Percentiles rank a stretch among this genome's conserved stretches.
These are phyloP conservation scores for Thermomyces lanuginosus DNA, from an alignment of 2,329 filamentous ascomycete species.

Conservation along the genomic window DNA sequence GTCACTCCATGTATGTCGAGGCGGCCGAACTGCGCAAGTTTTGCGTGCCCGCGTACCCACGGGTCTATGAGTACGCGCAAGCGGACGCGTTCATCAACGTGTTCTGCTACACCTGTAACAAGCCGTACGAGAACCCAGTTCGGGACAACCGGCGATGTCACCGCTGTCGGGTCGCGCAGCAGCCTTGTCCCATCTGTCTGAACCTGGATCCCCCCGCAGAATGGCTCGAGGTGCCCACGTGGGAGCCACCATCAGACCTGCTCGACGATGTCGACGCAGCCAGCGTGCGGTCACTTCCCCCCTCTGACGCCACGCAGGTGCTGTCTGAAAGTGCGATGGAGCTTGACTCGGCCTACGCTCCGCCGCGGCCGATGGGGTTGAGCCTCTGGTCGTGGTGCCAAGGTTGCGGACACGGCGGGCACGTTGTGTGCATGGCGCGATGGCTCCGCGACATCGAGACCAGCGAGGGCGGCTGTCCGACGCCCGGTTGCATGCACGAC, in stretches of 20 bases:
- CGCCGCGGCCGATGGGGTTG: slow-evolving; percentile 17
- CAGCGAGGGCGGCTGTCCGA: slow-evolving; percentile 41
- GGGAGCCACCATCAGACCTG: slow-evolving; percentile 10
- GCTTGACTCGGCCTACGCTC: slow-evolving; percentile 14
- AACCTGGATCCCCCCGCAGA: slow-evolving; percentile 25
- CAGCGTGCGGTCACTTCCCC: slow-evolving; percentile 29
- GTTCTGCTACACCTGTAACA: slow-evolving; percentile 40
- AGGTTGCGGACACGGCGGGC: slow-evolving; percentile 44
- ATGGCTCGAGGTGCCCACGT: too few species aligned
- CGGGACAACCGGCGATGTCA: slow-evolving; percentile 36
- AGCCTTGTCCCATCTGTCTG: slow-evolving; percentile 27
- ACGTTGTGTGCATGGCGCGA: slow-evolving; percentile 39
- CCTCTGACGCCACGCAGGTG: slow-evolving; percentile 21
- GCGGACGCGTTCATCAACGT: slow-evolving; percentile 39
- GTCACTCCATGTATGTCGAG: slow-evolving; percentile 28
- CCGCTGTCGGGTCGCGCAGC: slow-evolving; percentile 29
- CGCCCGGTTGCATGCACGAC: slow-evolving; percentile 43
- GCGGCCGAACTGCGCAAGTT: slow-evolving; percentile 41
- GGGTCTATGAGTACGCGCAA: slow-evolving; percentile 41
- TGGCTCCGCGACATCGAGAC: slow-evolving; percentile 37
- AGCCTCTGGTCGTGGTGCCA: slow-evolving; percentile 42
- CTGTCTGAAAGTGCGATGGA: slow-evolving; percentile 12
- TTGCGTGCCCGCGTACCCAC: slow-evolving; percentile 38
- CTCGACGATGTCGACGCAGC: slow-evolving; percentile 13
- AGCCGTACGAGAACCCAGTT: slow-evolving; percentile 36